Percentiles rank a stretch among this genome's conserved stretches.
These are phyloP conservation scores for Chlamydomonas eustigma DNA, from an alignment of 139 green algal species.

Conservation along the genomic window DNA sequence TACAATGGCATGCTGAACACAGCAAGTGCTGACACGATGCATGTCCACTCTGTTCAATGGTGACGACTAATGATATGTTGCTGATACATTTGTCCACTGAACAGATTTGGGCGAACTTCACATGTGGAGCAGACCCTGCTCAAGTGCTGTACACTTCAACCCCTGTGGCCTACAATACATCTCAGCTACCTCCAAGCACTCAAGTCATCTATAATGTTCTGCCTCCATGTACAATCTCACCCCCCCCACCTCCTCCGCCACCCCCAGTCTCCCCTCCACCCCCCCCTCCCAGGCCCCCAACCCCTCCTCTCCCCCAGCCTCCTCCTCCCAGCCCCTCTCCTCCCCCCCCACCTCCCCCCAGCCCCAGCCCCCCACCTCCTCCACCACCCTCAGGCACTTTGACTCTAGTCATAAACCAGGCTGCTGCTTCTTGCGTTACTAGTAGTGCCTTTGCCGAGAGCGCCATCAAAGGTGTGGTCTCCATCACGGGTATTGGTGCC, in stretches of 20 bases:
- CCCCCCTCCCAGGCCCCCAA: neutral
- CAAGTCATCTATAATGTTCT: constrained; percentile 4
- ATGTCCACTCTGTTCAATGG: too few species aligned
- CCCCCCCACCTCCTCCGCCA: neutral
- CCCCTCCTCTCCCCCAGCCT: neutral
- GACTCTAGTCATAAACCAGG: neutral
- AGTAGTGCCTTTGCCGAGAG: neutral
- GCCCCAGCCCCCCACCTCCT: neutral
- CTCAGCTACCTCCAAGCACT: neutral
- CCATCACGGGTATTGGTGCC: neutral
- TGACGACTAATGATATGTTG: too few species aligned
- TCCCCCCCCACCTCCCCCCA: neutral
- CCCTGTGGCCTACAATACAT: neutral
- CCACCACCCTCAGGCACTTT: neutral
- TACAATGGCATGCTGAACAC: too few species aligned
- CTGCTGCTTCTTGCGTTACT: neutral
- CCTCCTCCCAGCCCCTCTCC: neutral
- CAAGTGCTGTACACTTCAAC: neutral
- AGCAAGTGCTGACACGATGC: too few species aligned
- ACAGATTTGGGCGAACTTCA: constrained; percentile 2
- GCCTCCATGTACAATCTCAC: neutral
- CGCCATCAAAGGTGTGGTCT: neutral
- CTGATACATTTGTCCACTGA: too few species aligned
- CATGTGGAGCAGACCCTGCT: neutral
- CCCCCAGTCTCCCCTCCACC: neutral